Evolutionary conservation across 345 rosid genomes (phyloP).

Genomic region (Salix purpurea): DNA sequence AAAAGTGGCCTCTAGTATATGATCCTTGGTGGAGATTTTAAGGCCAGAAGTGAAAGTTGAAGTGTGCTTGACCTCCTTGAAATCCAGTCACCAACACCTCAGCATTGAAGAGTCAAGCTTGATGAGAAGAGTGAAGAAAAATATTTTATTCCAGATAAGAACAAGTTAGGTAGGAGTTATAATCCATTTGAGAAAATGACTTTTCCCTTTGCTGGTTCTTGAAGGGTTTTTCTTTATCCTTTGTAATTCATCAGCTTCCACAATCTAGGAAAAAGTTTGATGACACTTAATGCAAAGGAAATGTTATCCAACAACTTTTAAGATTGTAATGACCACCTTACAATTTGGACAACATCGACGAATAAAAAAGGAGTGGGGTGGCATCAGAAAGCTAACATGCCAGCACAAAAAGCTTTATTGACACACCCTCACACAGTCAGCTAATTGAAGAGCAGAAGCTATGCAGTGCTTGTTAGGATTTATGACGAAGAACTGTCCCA

Average conservation of each 20-base stretch:
- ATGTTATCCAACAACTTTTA: neutral
- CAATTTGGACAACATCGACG: too few species aligned
- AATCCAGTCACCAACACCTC: conserved; percentile 2
- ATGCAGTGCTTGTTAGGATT: neutral
- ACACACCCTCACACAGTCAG: conserved; percentile 18
- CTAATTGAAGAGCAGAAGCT: neutral
- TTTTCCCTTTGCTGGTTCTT: neutral
- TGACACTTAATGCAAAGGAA: neutral
- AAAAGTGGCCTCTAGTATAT: neutral
- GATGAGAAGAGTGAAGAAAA: neutral
- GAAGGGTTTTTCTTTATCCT: too few species aligned
- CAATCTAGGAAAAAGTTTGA: neutral
- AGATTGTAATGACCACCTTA: neutral
- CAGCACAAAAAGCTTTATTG: conserved; percentile 40
- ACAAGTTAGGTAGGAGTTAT: neutral
- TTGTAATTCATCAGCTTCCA: neutral
- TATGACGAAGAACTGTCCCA: conserved; percentile 4
- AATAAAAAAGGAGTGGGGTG: neutral
- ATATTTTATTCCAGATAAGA: neutral
- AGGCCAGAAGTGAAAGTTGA: too few species aligned
- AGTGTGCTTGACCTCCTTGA: too few species aligned
- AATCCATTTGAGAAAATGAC: neutral
- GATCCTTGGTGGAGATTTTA: neutral
- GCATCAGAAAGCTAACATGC: conserved; percentile 43
- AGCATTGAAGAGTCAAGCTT: neutral